phyloP scores from a whole-genome alignment of 352 stramenopile species.

The Peronospora tabacina region DNA sequence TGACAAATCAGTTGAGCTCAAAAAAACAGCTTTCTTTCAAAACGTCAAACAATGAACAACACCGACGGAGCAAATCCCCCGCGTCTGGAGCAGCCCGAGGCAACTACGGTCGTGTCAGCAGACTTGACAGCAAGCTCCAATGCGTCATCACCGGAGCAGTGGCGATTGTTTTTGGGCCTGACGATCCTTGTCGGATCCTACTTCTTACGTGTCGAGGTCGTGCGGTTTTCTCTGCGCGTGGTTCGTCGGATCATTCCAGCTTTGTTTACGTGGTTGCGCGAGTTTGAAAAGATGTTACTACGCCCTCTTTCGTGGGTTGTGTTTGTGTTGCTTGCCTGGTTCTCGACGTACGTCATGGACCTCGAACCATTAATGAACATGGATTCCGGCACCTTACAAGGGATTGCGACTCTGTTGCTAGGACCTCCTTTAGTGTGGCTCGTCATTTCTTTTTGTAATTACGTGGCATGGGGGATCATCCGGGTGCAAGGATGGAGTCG shows the following conservation, averaged over 20 bases:
- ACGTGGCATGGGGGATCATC: slow-evolving; percentile 76
- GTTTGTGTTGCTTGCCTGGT: slow-evolving; percentile 69
- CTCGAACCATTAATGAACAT: slow-evolving; percentile 37
- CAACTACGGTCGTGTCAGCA: slow-evolving; percentile 4
- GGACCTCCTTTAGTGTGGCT: slow-evolving; percentile 73
- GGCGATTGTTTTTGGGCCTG: slow-evolving; percentile 68
- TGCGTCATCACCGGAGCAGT: slow-evolving; percentile 47
- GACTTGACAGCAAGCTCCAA: not conserved
- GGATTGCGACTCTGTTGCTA: slow-evolving; percentile 53
- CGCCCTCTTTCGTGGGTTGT: slow-evolving; percentile 73
- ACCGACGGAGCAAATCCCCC: slow-evolving; percentile 8
- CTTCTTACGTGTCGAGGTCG: slow-evolving; percentile 66
- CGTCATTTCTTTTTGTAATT: slow-evolving; percentile 77
- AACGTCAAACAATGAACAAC: slow-evolving; percentile 17
- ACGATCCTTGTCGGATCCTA: slow-evolving; percentile 58
- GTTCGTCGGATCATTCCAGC: slow-evolving; percentile 48
- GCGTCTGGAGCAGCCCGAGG: slow-evolving; percentile 14
- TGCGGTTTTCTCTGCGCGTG: slow-evolving; percentile 67
- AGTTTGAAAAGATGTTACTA: slow-evolving; percentile 81
- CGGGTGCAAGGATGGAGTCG: slow-evolving; percentile 77
- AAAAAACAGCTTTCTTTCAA: too few species aligned
- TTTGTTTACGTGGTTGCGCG: slow-evolving; percentile 63
- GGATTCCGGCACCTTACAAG: slow-evolving; percentile 35
- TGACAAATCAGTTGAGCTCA: too few species aligned
- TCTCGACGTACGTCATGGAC: slow-evolving; percentile 62